Percentiles rank a stretch among this genome's conserved stretches.
phyloP scores from a whole-genome alignment of 1,139 yeast species.

The Suhomyces maxii region DNA sequence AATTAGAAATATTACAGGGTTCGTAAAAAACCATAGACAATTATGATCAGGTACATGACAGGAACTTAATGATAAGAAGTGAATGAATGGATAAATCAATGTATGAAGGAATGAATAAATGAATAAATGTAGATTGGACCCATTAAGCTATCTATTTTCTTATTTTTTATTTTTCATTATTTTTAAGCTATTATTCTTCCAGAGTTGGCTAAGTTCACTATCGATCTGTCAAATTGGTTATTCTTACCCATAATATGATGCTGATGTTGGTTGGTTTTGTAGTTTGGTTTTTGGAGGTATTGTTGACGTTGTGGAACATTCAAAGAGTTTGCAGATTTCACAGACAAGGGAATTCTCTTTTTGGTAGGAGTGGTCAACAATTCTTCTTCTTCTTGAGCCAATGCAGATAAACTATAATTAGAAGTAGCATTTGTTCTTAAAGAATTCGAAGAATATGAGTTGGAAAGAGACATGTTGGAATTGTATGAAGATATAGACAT shows the following conservation, averaged over 20 bases:
- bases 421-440: constrained; percentile 10
- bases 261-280: constrained; percentile 6
- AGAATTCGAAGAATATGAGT: constrained; percentile 18
- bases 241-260: constrained; percentile 6
- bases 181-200: constrained; percentile 11
- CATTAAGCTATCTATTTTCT: background rate
- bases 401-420: constrained; percentile 15
- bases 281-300: constrained; percentile 1
- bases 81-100: constrained; percentile 1
- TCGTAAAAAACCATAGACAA: background rate
- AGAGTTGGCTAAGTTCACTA: constrained; percentile 9
- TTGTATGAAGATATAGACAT: constrained; percentile 17
- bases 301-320: constrained; percentile 9
- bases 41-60: background rate
- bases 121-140: background rate
- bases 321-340: constrained; percentile 19
- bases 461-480: constrained; percentile 20
- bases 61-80: constrained; percentile 1
- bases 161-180: background rate
- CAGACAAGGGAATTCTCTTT: constrained; percentile 23
- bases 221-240: constrained; percentile 8
- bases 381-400: constrained; percentile 16
- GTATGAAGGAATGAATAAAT: constrained; percentile 3
- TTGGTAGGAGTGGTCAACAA: constrained; percentile 9
- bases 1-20: background rate